These are phyloP conservation scores for Bipolaris cookei DNA, from an alignment of 2,329 filamentous ascomycete species.

Conservation along the genomic window DNA sequence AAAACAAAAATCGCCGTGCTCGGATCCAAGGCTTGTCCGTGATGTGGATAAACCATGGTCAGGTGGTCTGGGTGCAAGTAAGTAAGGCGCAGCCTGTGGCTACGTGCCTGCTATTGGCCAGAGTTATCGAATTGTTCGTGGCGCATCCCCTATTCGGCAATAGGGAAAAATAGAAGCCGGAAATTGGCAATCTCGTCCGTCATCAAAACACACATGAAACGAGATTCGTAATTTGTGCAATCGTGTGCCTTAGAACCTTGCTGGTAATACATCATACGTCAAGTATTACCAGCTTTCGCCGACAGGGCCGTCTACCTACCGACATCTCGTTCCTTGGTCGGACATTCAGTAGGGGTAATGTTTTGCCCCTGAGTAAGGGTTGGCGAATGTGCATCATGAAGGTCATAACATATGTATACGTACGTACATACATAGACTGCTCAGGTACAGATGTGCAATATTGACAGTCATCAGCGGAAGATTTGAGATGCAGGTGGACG, in stretches of 20 bases:
- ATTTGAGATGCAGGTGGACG: constrained; percentile 7
- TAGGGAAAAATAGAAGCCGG: constrained; percentile 5
- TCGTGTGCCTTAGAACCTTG: constrained; percentile 11
- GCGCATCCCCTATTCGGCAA: constrained; percentile 9
- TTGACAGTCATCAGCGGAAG: constrained; percentile 7
- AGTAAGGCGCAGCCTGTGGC: constrained; percentile 16
- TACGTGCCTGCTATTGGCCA: constrained; percentile 14
- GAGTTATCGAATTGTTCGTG: background rate
- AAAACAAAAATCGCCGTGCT: constrained; percentile 11
- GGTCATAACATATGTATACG: constrained; percentile 1
- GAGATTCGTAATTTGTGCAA: constrained; percentile 21
- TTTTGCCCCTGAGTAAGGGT: constrained; percentile 1
- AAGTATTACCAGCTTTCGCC: constrained; percentile 1
- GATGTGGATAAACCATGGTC: constrained; percentile 7
- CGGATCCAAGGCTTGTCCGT: constrained; percentile 12
- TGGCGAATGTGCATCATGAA: constrained; percentile 9
- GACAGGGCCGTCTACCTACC: background rate
- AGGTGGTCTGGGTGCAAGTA: constrained; percentile 8
- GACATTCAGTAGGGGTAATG: background rate
- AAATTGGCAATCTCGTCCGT: constrained; percentile 22
- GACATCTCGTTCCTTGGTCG: background rate
- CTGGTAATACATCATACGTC: constrained; percentile 9
- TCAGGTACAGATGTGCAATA: constrained; percentile 15
- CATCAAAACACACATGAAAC: constrained; percentile 20
- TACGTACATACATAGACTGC: background rate